Evolutionary conservation across 352 stramenopile genomes (phyloP), one percentile per base, ranked within the genome.

Genomic region (Pythium pectinolyticum): DNA sequence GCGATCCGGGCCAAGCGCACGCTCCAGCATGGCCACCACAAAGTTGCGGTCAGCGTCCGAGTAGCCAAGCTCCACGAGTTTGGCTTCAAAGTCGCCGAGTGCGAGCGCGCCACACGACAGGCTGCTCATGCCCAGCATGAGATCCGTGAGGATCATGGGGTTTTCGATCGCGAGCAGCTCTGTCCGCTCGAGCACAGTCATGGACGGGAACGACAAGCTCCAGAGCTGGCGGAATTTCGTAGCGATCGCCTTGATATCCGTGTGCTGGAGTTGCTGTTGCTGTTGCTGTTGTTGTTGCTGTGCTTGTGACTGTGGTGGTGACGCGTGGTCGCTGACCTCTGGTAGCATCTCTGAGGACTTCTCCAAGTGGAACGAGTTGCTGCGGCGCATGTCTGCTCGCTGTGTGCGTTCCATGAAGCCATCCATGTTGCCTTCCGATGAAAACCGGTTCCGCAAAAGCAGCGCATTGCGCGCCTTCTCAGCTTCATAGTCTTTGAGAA

Each of bases 91-190:
- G 35, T 83, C 71, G 20, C 70, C 68, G 5, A 86, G 64, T 9
- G 77, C 87, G n/a, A 89, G 57, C 2, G 80, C 73, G 15, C 81
- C 81, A 27, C 76, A 89, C 24, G 83, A 80, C n/a, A 90, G 40
- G 50, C 77, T 89, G 70, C 83, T 92, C 66, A 94, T 80, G 14
- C 76, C 79, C n/a, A 94, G 80, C 78, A 94, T 89, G 1, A 90
- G 70, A 49, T 94, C 82, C 46, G 82, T 84, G 3, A 91, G 72
- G 43, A 94, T 82, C 47, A 74, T 69, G 0, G 82, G 80, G 34
- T 88, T 75, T 43, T 79, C 59, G 35, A 90, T 87, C 57, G 82
- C 79, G 27, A 90, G 72, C 45, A 92, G 69, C 47, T 78, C 81
- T 19, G 67, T 61, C 48, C 79, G 77, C 55, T 89, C 74, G 50